Conservation (phyloP, 192 early-diverging fungal genomes). For the Paraglomus occultum region DNA sequence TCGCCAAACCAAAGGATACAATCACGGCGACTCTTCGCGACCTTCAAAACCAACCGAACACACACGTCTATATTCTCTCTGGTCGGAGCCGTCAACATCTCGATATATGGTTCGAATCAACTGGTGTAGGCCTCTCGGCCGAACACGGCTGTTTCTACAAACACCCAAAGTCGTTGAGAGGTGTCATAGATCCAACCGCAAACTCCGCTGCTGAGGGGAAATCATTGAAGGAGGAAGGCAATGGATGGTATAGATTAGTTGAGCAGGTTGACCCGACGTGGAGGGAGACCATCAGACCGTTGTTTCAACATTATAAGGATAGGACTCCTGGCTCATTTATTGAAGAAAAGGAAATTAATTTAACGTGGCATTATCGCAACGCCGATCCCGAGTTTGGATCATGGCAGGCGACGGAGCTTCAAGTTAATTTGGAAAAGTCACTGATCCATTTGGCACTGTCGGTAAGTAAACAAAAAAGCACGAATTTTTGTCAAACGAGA, state of each 20-base stretch:
- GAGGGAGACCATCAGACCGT: conserved; percentile 87
- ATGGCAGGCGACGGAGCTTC: conserved; percentile 98
- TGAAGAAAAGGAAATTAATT: conserved; percentile 98
- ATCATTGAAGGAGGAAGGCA: conserved; percentile 53
- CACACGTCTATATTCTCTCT: conserved; percentile 93
- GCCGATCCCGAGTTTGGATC: conserved; percentile 92
- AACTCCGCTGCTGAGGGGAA: conserved; percentile 46
- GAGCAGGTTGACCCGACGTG: conserved; percentile 89
- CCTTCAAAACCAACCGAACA: conserved; percentile 74
- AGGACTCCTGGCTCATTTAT: conserved; percentile 97
- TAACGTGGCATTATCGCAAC: conserved; percentile 98
- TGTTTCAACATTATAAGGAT: conserved; percentile 97
- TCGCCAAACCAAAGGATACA: conserved; percentile 81
- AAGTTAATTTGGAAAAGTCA: conserved; percentile 95
- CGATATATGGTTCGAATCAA: conserved; percentile 87
- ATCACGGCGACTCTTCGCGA: conserved; percentile 67
- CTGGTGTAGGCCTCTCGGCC: conserved; percentile 88
- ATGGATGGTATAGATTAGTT: conserved; percentile 85
- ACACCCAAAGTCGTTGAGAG: conserved; percentile 73
- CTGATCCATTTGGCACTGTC: conserved; percentile 90
- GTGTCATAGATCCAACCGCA: conserved; percentile 50
- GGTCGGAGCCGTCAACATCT: conserved; percentile 88
- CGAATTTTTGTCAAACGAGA: not conserved
- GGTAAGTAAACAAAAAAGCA: no score
- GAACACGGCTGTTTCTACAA: conserved; percentile 99